Percentiles rank a stretch among this genome's conserved stretches.
Conservation (phyloP, 2,329 filamentous ascomycete species). For the Cadophora sp. region DNA sequence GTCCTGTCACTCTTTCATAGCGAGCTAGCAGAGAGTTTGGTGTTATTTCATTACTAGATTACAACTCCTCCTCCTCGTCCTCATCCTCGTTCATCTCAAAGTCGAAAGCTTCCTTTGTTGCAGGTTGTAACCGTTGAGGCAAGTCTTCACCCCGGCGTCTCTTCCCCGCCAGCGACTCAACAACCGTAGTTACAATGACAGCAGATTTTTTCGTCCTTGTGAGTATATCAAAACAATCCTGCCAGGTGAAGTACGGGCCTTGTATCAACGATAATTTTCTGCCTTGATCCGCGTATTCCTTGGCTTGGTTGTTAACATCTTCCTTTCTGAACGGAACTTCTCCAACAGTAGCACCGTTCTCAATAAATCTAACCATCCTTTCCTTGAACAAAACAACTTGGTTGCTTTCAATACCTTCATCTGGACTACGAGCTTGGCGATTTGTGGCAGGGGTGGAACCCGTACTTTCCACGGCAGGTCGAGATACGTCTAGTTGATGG, state of each 20-base stretch:
- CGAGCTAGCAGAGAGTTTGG: neutral
- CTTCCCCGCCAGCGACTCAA: neutral
- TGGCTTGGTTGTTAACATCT: neutral
- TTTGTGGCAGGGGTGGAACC: neutral
- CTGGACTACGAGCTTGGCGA: neutral
- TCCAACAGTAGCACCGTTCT: neutral
- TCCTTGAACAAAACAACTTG: neutral
- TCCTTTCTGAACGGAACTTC: neutral
- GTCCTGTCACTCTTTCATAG: slow-evolving; percentile 1
- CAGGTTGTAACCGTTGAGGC: neutral
- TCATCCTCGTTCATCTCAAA: slow-evolving; percentile 4
- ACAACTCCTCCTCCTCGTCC: slow-evolving; percentile 5
- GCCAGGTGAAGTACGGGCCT: slow-evolving; percentile 2
- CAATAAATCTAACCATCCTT: neutral
- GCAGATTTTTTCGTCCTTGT: slow-evolving; percentile 1
- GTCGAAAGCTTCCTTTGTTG: slow-evolving; percentile 10
- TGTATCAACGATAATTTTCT: neutral
- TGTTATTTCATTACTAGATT: neutral
- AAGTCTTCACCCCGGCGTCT: slow-evolving; percentile 8
- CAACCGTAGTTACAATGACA: slow-evolving; percentile 4
- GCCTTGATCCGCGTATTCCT: neutral
- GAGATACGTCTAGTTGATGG: neutral
- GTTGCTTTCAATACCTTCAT: neutral
- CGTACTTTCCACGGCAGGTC: neutral
- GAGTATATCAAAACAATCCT: neutral